These are phyloP conservation scores for Ascocoryne sarcoides DNA, from an alignment of 2,329 filamentous ascomycete species.

Conservation along the genomic window DNA sequence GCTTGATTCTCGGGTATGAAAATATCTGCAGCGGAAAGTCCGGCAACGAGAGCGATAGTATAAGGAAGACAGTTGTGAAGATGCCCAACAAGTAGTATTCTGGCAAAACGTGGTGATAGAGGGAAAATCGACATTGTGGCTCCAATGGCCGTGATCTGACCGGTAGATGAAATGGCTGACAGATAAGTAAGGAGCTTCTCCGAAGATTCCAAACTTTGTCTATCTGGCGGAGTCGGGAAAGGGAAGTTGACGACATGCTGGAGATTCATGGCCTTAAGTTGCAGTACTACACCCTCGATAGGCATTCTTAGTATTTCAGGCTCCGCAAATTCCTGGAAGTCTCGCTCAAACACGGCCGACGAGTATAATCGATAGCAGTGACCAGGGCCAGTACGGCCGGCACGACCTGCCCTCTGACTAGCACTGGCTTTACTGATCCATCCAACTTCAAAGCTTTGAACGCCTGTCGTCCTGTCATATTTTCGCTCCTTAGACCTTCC, in stretches of 20 bases:
- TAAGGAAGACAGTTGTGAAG: constrained; percentile 75
- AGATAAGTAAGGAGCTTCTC: constrained; percentile 83
- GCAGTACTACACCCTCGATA: constrained; percentile 84
- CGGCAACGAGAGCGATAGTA: constrained; percentile 80
- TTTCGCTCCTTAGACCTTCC: constrained; percentile 87
- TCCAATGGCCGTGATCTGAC: constrained; percentile 74
- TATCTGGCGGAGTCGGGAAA: constrained; percentile 83
- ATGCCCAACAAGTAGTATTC: constrained; percentile 84
- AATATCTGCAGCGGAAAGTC: constrained; percentile 78
- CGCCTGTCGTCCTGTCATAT: constrained; percentile 79
- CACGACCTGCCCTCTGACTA: constrained; percentile 83
- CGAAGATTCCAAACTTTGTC: constrained; percentile 66
- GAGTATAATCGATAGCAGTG: constrained; percentile 95
- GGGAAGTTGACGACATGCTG: constrained; percentile 89
- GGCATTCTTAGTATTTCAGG: constrained; percentile 88
- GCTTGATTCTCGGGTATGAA: constrained; percentile 77
- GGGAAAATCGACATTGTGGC: constrained; percentile 82
- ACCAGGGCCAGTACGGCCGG: constrained; percentile 87
- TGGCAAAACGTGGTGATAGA: constrained; percentile 79
- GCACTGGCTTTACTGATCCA: constrained; percentile 99
- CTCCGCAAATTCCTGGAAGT: constrained; percentile 76
- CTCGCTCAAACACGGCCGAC: constrained; percentile 84
- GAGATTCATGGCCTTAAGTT: constrained; percentile 90
- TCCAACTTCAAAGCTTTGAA: constrained; percentile 89
- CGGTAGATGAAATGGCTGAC: constrained; percentile 63